Conservation (phyloP, 1,139 yeast genomes). For the Magnusiomyces ingens region DNA sequence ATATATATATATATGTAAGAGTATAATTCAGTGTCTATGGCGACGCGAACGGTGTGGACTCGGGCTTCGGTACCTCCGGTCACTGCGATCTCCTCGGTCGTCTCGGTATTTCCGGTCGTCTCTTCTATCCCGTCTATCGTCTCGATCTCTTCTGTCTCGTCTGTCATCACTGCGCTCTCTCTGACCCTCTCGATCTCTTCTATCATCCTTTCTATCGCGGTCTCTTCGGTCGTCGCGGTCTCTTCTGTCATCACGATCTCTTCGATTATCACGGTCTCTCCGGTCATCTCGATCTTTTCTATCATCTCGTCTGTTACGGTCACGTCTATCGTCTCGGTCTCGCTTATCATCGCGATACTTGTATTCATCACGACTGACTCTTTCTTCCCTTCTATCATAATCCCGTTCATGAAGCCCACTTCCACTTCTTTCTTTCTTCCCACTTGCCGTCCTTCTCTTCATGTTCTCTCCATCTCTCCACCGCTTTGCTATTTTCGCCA, state of each 20-base stretch:
- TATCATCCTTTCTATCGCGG: slow-evolving; percentile 8
- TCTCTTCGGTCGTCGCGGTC: slow-evolving; percentile 17
- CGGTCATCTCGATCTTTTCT: slow-evolving; percentile 8
- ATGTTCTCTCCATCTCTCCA: slow-evolving; percentile 20
- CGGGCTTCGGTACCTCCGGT: too few species aligned
- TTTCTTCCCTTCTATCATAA: neutral
- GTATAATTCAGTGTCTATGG: neutral
- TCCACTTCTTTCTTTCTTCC: slow-evolving; percentile 13
- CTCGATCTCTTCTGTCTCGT: slow-evolving; percentile 4
- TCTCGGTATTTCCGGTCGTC: too few species aligned
- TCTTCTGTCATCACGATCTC: neutral
- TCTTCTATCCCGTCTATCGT: slow-evolving; percentile 6
- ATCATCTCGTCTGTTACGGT: slow-evolving; percentile 10
- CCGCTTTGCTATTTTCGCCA: slow-evolving; percentile 21
- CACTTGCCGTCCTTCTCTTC: slow-evolving; percentile 11
- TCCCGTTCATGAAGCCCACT: neutral
- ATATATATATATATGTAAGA: neutral
- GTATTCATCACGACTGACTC: neutral
- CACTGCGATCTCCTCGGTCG: too few species aligned
- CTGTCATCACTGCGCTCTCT: slow-evolving; percentile 7
- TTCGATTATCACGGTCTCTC: slow-evolving; percentile 6
- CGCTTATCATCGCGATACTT: slow-evolving; percentile 12
- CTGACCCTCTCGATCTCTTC: slow-evolving; percentile 1
- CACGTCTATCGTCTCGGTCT: slow-evolving; percentile 17
- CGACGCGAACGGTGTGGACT: too few species aligned